Base-by-base conservation (phyloP, 1,139 yeast species). In the Zygosaccharomyces pseudobailii region DNA sequence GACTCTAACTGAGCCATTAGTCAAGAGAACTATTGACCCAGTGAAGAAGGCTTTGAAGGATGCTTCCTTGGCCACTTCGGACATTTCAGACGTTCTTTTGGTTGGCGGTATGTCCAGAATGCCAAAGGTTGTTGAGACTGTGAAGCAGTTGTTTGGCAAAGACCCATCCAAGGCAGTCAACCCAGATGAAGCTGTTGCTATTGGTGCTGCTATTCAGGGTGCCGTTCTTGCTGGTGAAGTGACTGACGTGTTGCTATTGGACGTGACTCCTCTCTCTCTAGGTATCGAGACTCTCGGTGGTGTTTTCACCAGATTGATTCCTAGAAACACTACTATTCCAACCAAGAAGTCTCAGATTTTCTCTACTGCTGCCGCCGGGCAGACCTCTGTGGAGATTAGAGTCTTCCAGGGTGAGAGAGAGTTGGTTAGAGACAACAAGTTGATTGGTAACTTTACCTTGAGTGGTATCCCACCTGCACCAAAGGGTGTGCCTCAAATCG, bases 51-150 rank as follows among this genome's bases (percentile, higher is more conserved):
- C 98, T 54, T 77, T 92, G 71, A 92, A 90, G 79, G 98, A 94
- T 73, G 97, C 98, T 61, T 83, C 82, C 61, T 76, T 92, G 69
- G 63, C 84, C 57, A 80, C 96, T 49, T 84, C 94, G 54, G 94
- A 87, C 64, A 77, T 92, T 65, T 84, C 95, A 62, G 98, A 92
- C 75, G 97, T 92, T 62, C 85, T 92, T 68, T 80, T 92, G 60
- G 99, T 92, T 62, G 99, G 99, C 81, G 99, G 99, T 84, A 92
- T 90, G 98, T 86, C 97, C 55, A 88, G 99, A 80, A 92, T 92
- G 98, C 99, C 99, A 74, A 94, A 92, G 84, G 97, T 92, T 69
- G 78, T 88, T 57, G 97, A 89, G 71, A 90, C 97, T 64, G 98
- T 92, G 70, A 90, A 89, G 78, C 72, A 79, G 57, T 78, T 92